Conservation (phyloP, 768 basidiomycete genomes). For the Leucosporidium yakuticum region DNA sequence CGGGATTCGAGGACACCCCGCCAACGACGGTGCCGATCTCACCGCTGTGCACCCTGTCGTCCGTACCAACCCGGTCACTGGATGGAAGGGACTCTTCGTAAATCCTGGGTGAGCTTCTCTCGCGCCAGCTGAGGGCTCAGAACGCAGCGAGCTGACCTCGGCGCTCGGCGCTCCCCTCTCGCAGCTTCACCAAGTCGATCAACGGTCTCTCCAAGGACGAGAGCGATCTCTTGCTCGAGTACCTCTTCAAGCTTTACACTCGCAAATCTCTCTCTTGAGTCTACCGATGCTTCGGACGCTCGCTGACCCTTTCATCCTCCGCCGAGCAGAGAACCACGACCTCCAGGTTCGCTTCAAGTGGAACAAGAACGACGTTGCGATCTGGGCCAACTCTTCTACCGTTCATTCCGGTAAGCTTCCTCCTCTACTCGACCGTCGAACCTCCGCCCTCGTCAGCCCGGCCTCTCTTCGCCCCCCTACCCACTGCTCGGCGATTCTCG, state of each 20-base stretch:
- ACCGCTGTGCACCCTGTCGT: conserved; percentile 49
- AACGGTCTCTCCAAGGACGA: conserved; percentile 32
- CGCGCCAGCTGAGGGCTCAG: not conserved
- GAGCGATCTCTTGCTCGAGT: conserved; percentile 43
- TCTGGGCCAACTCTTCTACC: conserved; percentile 44
- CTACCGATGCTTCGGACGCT: too few species aligned
- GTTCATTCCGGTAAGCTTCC: conserved; percentile 36
- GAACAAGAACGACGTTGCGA: conserved; percentile 41
- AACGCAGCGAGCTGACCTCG: not conserved
- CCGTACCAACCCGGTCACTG: conserved; percentile 33
- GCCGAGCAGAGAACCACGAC: conserved; percentile 37
- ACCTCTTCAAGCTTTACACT: conserved; percentile 39
- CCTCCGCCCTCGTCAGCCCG: too few species aligned
- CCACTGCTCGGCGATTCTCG: not conserved
- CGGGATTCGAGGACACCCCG: conserved; percentile 48
- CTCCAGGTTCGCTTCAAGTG: conserved; percentile 45
- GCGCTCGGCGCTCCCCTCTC: not conserved
- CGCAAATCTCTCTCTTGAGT: conserved; percentile 28
- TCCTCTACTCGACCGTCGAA: too few species aligned
- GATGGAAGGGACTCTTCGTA: conserved; percentile 29
- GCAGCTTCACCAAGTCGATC: conserved; percentile 35
- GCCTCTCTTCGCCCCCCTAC: not conserved
- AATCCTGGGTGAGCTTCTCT: not conserved
- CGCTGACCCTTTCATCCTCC: too few species aligned
- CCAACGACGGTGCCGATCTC: conserved; percentile 52